These are phyloP conservation scores for Globisporangium yorkense DNA, from an alignment of 352 stramenopile species.

Conservation along the genomic window DNA sequence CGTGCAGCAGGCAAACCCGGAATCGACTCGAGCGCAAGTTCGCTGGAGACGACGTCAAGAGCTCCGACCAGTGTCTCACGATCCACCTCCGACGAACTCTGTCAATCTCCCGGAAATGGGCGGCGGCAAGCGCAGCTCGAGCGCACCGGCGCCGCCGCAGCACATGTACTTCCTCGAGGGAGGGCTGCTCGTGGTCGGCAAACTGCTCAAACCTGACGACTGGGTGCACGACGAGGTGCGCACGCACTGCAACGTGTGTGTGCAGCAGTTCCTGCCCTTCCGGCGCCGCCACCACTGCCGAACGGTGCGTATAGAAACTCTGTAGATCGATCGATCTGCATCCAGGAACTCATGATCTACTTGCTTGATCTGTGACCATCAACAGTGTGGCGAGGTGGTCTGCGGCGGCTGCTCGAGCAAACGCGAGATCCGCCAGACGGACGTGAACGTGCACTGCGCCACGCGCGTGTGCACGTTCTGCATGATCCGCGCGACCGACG, in stretches of 20 bases:
- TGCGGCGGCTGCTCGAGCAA: constrained; percentile 70
- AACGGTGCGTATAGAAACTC: constrained; percentile 25
- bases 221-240: constrained; percentile 68
- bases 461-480: constrained; percentile 80
- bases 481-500: constrained; percentile 68
- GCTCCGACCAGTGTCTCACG: too few species aligned
- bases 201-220: constrained; percentile 55
- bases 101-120: constrained; percentile 2
- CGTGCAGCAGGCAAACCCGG: not conserved
- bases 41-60: not conserved
- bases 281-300: constrained; percentile 73
- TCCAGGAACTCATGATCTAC: not conserved
- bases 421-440: constrained; percentile 61
- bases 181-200: constrained; percentile 61
- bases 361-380: not conserved
- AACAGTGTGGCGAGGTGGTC: constrained; percentile 62
- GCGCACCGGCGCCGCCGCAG: constrained; percentile 19
- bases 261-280: constrained; percentile 79
- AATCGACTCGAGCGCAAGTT: too few species aligned
- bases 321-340: not conserved
- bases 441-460: constrained; percentile 74
- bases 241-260: constrained; percentile 76
- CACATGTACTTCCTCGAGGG: constrained; percentile 77
- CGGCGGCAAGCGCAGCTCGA: constrained; percentile 13
- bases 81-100: not conserved